phyloP scores from a whole-genome alignment of 306 rosid species.

The Quercus berberidifolia region DNA sequence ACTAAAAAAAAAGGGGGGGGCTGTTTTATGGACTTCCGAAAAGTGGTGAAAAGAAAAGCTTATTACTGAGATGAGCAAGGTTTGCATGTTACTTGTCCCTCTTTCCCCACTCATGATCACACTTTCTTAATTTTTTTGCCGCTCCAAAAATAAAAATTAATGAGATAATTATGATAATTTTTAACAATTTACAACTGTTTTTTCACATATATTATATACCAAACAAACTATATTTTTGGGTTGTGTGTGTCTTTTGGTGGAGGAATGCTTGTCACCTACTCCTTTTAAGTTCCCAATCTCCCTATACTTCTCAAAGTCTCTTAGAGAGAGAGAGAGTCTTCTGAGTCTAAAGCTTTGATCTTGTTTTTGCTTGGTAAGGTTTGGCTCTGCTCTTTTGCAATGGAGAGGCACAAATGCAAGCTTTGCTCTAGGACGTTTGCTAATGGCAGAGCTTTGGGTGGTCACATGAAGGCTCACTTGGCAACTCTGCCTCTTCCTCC shows the following conservation, averaged over 20 bases:
- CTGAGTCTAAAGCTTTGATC: conserved; percentile 16
- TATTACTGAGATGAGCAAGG: conserved; percentile 42
- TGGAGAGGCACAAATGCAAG: conserved; percentile 88
- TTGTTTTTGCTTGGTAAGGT: conserved; percentile 1
- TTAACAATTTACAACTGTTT: conserved; percentile 27
- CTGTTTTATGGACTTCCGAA: conserved; percentile 4
- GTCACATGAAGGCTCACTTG: conserved; percentile 90
- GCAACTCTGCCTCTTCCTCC: conserved; percentile 64
- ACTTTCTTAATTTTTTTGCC: conserved; percentile 9
- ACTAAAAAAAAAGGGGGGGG: background rate
- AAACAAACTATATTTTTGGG: conserved; percentile 33
- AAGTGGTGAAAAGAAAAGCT: conserved; percentile 33
- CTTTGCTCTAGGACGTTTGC: conserved; percentile 57
- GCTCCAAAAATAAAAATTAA: conserved; percentile 18
- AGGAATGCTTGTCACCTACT: conserved; percentile 98
- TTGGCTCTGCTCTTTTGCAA: conserved; percentile 15
- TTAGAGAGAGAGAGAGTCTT: background rate
- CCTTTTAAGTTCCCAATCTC: conserved; percentile 56
- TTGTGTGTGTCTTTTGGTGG: conserved; percentile 69
- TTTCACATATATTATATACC: background rate
- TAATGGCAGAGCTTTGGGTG: conserved; percentile 81
- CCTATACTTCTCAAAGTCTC: conserved; percentile 26
- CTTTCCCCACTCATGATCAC: conserved; percentile 19
- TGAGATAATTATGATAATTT: conserved; percentile 10
- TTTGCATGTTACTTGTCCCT: conserved; percentile 56